Percentiles rank a stretch among this genome's conserved stretches.
Evolutionary conservation across 139 green algal species (phyloP).

Genomic region (Trebouxia sp.): DNA sequence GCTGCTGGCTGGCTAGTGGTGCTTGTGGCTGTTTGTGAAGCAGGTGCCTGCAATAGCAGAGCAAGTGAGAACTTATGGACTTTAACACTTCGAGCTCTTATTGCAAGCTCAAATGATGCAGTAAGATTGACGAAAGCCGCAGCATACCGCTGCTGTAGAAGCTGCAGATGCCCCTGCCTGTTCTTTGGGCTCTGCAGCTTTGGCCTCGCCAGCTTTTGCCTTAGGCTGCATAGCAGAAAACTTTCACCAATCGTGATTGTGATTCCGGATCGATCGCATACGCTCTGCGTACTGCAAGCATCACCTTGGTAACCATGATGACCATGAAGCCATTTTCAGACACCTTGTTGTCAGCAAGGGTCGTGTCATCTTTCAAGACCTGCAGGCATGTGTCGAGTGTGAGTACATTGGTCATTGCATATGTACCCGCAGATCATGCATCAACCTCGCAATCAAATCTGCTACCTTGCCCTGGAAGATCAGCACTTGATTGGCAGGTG

Average conservation of each 20-base stretch:
- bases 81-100: too few relatives aligned
- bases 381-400: constrained; percentile 34
- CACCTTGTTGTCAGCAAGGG: constrained; percentile 74
- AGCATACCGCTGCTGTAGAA: not conserved
- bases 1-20: constrained; percentile 27
- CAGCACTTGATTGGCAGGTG: constrained; percentile 55
- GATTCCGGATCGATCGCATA: too few relatives aligned
- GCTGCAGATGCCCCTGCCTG: not conserved
- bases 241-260: too few relatives aligned
- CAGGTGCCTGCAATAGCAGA: not conserved
- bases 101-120: too few relatives aligned
- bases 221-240: constrained; percentile 14
- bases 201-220: constrained; percentile 8
- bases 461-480: constrained; percentile 84
- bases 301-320: constrained; percentile 88
- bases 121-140: not conserved
- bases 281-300: not conserved
- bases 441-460: not conserved
- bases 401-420: not conserved
- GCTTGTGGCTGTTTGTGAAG: constrained; percentile 40
- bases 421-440: too few relatives aligned
- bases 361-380: constrained; percentile 87
- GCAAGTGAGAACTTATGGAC: not conserved
- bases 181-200: constrained; percentile 10
- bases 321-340: constrained; percentile 90